Conservation (phyloP, 73 alveolate genomes). For the Strombidium stylifer region DNA sequence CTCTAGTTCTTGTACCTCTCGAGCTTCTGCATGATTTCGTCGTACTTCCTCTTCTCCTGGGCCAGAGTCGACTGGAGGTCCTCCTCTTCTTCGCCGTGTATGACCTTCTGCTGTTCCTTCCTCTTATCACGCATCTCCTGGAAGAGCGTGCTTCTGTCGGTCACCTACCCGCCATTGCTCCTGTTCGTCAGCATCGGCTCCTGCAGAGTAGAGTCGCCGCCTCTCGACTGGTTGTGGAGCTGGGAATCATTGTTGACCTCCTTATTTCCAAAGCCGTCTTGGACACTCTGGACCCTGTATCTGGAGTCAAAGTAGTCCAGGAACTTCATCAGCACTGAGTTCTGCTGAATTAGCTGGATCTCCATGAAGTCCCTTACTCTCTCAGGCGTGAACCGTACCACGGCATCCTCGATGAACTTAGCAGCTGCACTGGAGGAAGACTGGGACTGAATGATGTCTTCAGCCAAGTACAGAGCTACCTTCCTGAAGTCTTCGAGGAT, state of each 20-base stretch:
- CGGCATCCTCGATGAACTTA: conserved; percentile 5
- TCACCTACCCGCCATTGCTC: neutral
- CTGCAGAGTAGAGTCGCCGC: neutral
- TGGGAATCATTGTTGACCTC: neutral
- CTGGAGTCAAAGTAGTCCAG: conserved; percentile 5
- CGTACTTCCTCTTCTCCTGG: conserved; percentile 28
- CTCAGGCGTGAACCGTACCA: neutral
- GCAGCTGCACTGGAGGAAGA: neutral
- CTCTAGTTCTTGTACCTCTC: conserved; percentile 4
- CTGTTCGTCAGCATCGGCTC: conserved; percentile 2
- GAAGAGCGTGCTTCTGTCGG: conserved; percentile 3
- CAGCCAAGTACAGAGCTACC: neutral
- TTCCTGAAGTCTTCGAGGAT: conserved; percentile 29
- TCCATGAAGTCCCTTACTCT: conserved; percentile 37
- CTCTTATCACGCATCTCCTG: conserved; percentile 26
- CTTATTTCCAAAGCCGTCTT: neutral
- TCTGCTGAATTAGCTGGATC: conserved; percentile 21
- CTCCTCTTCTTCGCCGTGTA: neutral
- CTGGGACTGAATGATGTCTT: neutral
- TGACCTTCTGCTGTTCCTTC: no score
- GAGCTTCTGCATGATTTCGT: conserved; percentile 5
- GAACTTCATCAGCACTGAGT: neutral
- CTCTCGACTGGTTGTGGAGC: neutral
- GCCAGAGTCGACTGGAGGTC: no score
- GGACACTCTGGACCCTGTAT: neutral